Evolutionary conservation across 2,329 filamentous ascomycete species (phyloP), one percentile per base, ranked within the genome.

Genomic region (Aureobasidium sp.): DNA sequence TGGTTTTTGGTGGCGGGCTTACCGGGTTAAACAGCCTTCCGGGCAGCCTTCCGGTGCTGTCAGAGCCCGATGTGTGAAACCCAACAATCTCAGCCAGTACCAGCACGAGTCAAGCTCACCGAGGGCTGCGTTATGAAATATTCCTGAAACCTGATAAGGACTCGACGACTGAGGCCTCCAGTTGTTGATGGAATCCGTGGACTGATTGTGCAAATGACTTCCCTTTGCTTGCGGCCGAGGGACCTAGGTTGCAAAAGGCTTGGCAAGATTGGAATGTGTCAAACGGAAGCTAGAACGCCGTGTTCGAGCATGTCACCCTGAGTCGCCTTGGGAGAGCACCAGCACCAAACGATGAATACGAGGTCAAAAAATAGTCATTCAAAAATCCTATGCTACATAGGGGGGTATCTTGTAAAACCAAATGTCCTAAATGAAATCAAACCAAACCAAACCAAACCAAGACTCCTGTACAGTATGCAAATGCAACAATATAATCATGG

Each of bases 321-420:
- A 52, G 25, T 52, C 49, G 39, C 34, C 2, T 42, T 42, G 13
- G 13, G 11, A 32, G n/a, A 27, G 15, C 25, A 21, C 8, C 13
- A n/a, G 15, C 50, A 42, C 2, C n/a, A 6, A n/a, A 32, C 27
- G 37, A n/a, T 9, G 16, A n/a, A 11, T 15, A 16, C 11, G 27
- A 41, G 4, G 25, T 41, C 10, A 42, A 54, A 30, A 30, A 30
- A 41, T 15, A n/a, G 16, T 41, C 2, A 53, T 42, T 57, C 39
- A 36, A 57, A 41, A 30, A 45, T 57, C 53, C 39, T 29, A 57
- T 44, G 41, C 30, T 45, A 53, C 7, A 32, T 45, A n/a, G 29
- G 41, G 53, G 53, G 53, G 53, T 59, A 48, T 59, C 47, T 59
- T 39, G 16, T 11, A 16, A 49, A 50, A 49, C 29, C 9, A 59